These are phyloP conservation scores for Fonticula alba DNA, from an alignment of 78 protist genomes.

Conservation along the genomic window DNA sequence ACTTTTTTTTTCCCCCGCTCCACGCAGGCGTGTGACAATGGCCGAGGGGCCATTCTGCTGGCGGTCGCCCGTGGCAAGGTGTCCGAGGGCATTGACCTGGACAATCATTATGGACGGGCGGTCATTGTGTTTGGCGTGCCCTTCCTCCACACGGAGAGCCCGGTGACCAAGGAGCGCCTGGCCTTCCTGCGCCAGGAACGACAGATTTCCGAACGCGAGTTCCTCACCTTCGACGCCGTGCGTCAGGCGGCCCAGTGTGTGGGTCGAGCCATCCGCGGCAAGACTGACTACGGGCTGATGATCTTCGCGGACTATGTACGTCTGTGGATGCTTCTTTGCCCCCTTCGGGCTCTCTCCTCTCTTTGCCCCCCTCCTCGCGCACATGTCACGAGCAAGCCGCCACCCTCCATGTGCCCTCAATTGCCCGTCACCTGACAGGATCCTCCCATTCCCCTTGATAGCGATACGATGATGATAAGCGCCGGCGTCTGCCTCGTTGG, in stretches of 20 bases:
- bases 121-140: constrained; percentile 88
- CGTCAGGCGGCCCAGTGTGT: constrained; percentile 82
- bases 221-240: constrained; percentile 91
- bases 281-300: constrained; percentile 92
- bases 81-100: constrained; percentile 93
- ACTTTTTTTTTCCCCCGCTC: no score
- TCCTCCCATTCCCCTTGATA: background rate
- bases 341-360: no score
- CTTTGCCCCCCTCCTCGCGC: no score
- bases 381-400: no score
- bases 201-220: constrained; percentile 59
- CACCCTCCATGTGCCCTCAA: no score
- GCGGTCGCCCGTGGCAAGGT: constrained; percentile 92
- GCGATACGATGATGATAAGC: constrained; percentile 33
- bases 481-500: constrained; percentile 55
- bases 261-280: constrained; percentile 91
- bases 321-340: background rate
- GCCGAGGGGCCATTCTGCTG: constrained; percentile 89
- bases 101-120: constrained; percentile 77
- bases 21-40: constrained; percentile 49
- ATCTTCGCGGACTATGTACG: constrained; percentile 76
- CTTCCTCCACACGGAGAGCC: constrained; percentile 51
- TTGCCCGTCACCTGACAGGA: background rate
- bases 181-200: constrained; percentile 26
- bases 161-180: constrained; percentile 30